Percentiles rank a stretch among this genome's conserved stretches.
Conservation (phyloP, 2,329 filamentous ascomycete genomes). For the Waltergamsia citrina region DNA sequence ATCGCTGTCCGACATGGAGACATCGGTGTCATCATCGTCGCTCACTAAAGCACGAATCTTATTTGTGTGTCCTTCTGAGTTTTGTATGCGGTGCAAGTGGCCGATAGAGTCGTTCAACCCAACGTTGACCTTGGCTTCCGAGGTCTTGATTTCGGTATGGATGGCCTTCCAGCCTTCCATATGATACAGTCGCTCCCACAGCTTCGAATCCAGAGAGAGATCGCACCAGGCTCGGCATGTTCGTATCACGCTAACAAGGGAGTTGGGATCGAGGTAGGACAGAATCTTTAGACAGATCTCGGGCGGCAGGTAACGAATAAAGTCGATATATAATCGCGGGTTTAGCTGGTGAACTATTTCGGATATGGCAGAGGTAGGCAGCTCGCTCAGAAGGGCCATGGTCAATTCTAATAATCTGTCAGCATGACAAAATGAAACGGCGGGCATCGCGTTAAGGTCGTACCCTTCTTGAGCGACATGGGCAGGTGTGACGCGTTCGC, state of each 20-base stretch:
- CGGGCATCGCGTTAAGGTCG: slow-evolving; percentile 10
- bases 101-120: slow-evolving; percentile 25
- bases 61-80: slow-evolving; percentile 39
- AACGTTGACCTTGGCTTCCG: slow-evolving; percentile 51
- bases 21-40: slow-evolving; percentile 41
- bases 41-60: slow-evolving; percentile 46
- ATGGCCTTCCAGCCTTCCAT: slow-evolving; percentile 80
- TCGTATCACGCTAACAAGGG: slow-evolving; percentile 68
- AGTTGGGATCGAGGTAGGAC: slow-evolving; percentile 72
- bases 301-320: slow-evolving; percentile 72
- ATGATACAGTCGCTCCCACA: slow-evolving; percentile 80
- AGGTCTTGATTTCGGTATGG: slow-evolving; percentile 51
- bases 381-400: slow-evolving; percentile 65
- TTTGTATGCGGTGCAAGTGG: slow-evolving; percentile 31
- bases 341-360: slow-evolving; percentile 72
- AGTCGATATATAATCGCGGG: slow-evolving; percentile 86
- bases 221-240: slow-evolving; percentile 77
- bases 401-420: slow-evolving; percentile 55
- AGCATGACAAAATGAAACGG: slow-evolving; percentile 3
- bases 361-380: slow-evolving; percentile 72
- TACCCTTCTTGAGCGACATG: slow-evolving; percentile 38
- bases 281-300: slow-evolving; percentile 90
- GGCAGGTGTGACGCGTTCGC: slow-evolving; percentile 40
- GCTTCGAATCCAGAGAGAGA: slow-evolving; percentile 68
- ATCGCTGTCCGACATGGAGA: slow-evolving; percentile 34